Evolutionary conservation across 2,329 filamentous ascomycete genomes (phyloP), one percentile per base, ranked within the genome.

Genomic region (Lachnellula occidentalis): DNA sequence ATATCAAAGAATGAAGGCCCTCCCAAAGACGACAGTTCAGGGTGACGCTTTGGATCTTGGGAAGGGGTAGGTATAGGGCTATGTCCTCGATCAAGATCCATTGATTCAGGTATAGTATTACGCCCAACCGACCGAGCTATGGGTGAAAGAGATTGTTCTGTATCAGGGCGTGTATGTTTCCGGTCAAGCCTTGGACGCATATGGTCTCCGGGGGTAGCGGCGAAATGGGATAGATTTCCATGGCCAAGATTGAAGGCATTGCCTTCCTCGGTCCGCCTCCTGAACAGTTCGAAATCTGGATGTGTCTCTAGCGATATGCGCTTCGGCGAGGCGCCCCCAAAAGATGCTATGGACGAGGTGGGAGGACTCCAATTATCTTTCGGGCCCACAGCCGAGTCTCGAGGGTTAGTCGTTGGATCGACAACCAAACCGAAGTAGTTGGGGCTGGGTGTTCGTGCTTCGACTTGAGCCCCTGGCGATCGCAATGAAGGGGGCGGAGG

Each of bases 391-490:
- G 78, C 80, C 2, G 85, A 86, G 51, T 86, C 84, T 58, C 84
- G 79, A 22, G 80, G 76, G 58, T 88, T 83, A 53, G 72, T 76
- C 45, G 74, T 71, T 19, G 81, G 70, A 55, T 90, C 85, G 58
- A 89, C 74, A 31, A 84, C 76, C 56, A 95, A 81, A 53, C 88
- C 88, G 69, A 96, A 96, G 71, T 96, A 96, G 69, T 92, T 95
- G 12, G 90, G 89, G 68, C 89, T 92, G 9, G 83, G 74, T 1
- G 79, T 73, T 58, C 77, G 74, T 31, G 55, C 61, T 19, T 62
- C 62, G n/a, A 34, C 50, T 15, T 60, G 58, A 5, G 47, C 37
- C 19, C 39, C 59, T 22, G 67, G 66, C 5, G 66, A 65, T 56
- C 62, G 61, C 27, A 64, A 48, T 12, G 51, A 53, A n/a, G 58